These are phyloP conservation scores for Saccharomycopsis synnaedendra DNA, from an alignment of 805 yeast genomes.

Conservation along the genomic window DNA sequence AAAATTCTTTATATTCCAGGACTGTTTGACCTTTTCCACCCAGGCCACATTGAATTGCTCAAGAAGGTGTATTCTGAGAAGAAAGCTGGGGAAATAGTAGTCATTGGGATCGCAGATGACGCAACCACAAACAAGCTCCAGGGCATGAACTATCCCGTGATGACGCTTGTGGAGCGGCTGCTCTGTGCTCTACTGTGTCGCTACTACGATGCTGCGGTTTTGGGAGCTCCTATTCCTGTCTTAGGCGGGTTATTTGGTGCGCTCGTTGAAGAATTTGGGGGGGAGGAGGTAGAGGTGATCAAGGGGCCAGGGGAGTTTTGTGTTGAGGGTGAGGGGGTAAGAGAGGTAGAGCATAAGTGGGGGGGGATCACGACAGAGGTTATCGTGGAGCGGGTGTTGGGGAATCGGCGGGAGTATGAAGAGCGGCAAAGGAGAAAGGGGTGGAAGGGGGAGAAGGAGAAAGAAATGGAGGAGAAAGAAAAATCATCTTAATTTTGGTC, in stretches of 20 bases:
- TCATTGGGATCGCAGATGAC: constrained; percentile 64
- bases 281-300: constrained; percentile 32
- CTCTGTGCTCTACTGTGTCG: constrained; percentile 82
- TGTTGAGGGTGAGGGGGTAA: constrained; percentile 19
- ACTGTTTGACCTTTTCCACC: constrained; percentile 84
- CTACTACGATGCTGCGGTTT: constrained; percentile 67
- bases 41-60: constrained; percentile 80
- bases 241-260: constrained; percentile 27
- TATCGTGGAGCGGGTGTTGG: constrained; percentile 65
- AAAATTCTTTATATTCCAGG: constrained; percentile 54
- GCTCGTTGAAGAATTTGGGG: constrained; percentile 22
- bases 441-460: constrained; percentile 26
- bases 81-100: constrained; percentile 31
- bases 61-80: constrained; percentile 34
- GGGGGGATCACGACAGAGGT: constrained; percentile 55
- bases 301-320: constrained; percentile 42
- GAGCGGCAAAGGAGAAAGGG: constrained; percentile 85
- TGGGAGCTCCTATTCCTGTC: constrained; percentile 57
- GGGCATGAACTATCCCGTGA: constrained; percentile 66
- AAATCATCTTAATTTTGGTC: too few relatives aligned
- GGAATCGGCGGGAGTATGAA: constrained; percentile 59
- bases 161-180: constrained; percentile 80
- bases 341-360: constrained; percentile 41
- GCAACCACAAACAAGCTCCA: constrained; percentile 38
- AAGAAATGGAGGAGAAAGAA: not conserved